A percentile compares a stretch with the other conserved stretches of the same genome.
phyloP scores from a whole-genome alignment of 306 rosid species.

The Calophaca sinica region DNA sequence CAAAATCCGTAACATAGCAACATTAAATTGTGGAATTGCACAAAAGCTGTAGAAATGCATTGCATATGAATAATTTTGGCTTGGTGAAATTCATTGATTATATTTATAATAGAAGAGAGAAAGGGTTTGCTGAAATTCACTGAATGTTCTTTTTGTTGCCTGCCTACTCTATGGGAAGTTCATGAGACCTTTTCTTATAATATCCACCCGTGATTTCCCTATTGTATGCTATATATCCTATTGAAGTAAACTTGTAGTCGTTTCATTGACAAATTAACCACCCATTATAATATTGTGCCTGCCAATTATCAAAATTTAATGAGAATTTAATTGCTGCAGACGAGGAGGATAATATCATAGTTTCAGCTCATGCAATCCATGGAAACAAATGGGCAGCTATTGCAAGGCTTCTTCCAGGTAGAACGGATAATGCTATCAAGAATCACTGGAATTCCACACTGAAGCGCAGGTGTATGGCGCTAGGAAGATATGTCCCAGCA shows the following conservation, averaged over 20 bases:
- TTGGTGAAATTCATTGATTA: not conserved
- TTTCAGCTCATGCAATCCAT: constrained; percentile 75
- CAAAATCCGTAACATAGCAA: not conserved
- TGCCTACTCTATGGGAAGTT: constrained; percentile 10
- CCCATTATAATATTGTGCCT: constrained; percentile 10
- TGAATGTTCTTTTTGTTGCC: not conserved
- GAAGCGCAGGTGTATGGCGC: constrained; percentile 60
- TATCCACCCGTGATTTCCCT: not conserved
- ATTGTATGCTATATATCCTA: not conserved
- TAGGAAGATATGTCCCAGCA: constrained; percentile 43
- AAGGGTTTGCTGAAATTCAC: constrained; percentile 9
- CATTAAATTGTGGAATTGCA: not conserved
- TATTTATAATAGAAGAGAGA: not conserved
- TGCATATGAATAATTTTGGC: constrained; percentile 5
- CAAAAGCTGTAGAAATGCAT: not conserved
- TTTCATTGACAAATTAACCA: constrained; percentile 29
- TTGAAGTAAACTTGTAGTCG: constrained; percentile 13
- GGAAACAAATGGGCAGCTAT: constrained; percentile 90
- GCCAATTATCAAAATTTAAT: constrained; percentile 19
- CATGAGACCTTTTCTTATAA: not conserved
- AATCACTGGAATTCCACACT: constrained; percentile 89
- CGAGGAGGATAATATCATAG: constrained; percentile 67
- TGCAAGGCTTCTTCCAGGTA: constrained; percentile 78
- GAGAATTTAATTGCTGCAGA: constrained; percentile 58
- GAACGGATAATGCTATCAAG: constrained; percentile 84